Conservation (phyloP, 345 rosid species). For the Eucalyptus polyanthemos region DNA sequence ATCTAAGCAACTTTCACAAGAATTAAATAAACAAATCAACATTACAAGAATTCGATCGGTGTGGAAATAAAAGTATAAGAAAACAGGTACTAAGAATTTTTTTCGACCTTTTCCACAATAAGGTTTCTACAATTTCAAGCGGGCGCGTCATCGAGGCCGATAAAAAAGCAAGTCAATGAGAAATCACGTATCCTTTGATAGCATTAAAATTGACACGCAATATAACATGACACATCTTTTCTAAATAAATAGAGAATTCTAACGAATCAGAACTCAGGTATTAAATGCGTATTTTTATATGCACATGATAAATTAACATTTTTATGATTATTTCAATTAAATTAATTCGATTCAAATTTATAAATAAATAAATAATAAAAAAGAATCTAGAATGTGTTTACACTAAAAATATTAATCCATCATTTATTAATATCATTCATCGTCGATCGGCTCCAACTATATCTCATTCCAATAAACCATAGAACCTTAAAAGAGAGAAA, state of each 20-base stretch:
- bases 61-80: not conserved
- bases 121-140: not conserved
- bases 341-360: no score
- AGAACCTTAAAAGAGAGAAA: rapidly evolving
- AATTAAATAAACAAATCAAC: not conserved
- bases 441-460: rapidly evolving
- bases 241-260: no score
- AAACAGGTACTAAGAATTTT: not conserved
- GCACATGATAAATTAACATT: no score
- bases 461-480: no score
- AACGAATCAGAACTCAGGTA: rapidly evolving
- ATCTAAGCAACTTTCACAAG: not conserved
- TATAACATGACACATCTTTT: rapidly evolving
- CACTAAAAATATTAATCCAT: no score
- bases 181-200: not conserved
- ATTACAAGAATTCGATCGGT: not conserved
- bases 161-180: not conserved
- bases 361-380: no score
- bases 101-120: not conserved
- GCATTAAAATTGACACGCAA: rapidly evolving
- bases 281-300: no score
- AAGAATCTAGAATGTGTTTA: rapidly evolving
- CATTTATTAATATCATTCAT: rapidly evolving
- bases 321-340: no score
- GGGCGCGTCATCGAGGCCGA: rapidly evolving